Evolutionary conservation across 257 asterid genomes (phyloP), one percentile per base, ranked within the genome.

Genomic region (Nicotiana paniculata): DNA sequence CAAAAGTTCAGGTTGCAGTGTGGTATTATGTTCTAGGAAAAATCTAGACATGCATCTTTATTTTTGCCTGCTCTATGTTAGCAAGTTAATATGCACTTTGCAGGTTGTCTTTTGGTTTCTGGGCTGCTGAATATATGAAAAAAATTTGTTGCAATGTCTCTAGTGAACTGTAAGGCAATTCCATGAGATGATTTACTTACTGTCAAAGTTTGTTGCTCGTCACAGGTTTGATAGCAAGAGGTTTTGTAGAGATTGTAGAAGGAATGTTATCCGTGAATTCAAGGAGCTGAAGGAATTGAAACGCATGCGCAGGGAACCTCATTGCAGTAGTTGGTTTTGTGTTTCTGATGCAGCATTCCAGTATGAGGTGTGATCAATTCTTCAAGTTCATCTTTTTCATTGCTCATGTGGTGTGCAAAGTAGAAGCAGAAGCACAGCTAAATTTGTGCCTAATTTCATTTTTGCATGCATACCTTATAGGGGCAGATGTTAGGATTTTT

Each of bases 171-270:
- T 1, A 3, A 26, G 79, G 15, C 61, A 48, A 74, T 48, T 74
- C 62, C 16, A 15, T 48, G 15, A 3, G 39, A 72, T 48, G 62
- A 13, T 8, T 26, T 13, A 74, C 62, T 48, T 21, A 48, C 62
- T 26, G 43, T 48, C 43, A 13, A 77, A 35, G 62, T 61, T 75
- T 54, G 61, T 77, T 69, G 64, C 84, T 83, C 86, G 76, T 51
- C 84, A 81, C 97, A 96, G 99, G 92, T 96, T 96, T 82, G 97
- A 96, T 81, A 93, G 97, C 93, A 94, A 96, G 90, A 91, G 98
- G 88, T 96, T 96, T 84, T 96, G 99, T 83, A 90, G 98, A 92
- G 99, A 96, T 85, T 96, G 99, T 92, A 86, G 98, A 87, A 94
- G 95, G 89, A 96, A 96, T 85, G 99, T 96, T 67, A 92, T 96